phyloP scores from a whole-genome alignment of 257 asterid genomes.

The Verbascum thapsus region DNA sequence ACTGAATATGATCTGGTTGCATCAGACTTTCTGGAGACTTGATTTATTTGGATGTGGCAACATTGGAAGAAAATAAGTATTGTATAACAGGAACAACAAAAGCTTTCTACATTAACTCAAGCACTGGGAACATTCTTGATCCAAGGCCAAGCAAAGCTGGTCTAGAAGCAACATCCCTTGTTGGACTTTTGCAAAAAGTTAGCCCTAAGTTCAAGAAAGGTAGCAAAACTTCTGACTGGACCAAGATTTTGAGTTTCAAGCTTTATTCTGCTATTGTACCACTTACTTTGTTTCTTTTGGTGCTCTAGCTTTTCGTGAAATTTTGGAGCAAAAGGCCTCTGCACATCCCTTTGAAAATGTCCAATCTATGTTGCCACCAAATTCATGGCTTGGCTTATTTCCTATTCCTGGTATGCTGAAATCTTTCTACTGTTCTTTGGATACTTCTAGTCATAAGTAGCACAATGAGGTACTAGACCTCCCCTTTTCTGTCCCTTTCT shows the following conservation, averaged over 20 bases:
- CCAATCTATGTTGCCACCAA: slow-evolving; percentile 78
- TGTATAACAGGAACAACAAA: slow-evolving; percentile 91
- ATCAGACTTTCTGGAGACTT: slow-evolving; percentile 96
- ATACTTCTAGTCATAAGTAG: slow-evolving; percentile 18
- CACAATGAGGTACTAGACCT: slow-evolving; percentile 5
- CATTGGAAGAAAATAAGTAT: slow-evolving; percentile 83
- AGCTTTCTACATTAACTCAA: slow-evolving; percentile 79
- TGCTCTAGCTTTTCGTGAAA: slow-evolving; percentile 79
- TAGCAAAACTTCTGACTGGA: slow-evolving; percentile 28
- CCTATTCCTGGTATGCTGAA: slow-evolving; percentile 76
- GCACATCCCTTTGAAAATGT: slow-evolving; percentile 96
- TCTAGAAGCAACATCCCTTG: slow-evolving; percentile 76
- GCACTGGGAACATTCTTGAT: slow-evolving; percentile 70
- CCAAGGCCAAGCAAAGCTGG: slow-evolving; percentile 67
- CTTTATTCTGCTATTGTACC: slow-evolving; percentile 6
- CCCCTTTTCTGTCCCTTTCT: neutral
- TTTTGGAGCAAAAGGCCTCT: slow-evolving; percentile 85
- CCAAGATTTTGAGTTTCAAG: slow-evolving; percentile 17
- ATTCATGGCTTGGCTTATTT: slow-evolving; percentile 82
- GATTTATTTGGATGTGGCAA: slow-evolving; percentile 83
- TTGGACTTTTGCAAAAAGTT: slow-evolving; percentile 86
- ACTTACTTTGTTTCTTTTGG: slow-evolving; percentile 28
- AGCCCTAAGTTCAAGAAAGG: slow-evolving; percentile 95
- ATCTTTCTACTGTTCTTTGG: slow-evolving; percentile 7
- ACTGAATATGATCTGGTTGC: slow-evolving; percentile 35